A percentile compares a stretch with the other conserved stretches of the same genome.
Evolutionary conservation across 768 basidiomycete genomes (phyloP).

Genomic region (Mrakia blollopis): DNA sequence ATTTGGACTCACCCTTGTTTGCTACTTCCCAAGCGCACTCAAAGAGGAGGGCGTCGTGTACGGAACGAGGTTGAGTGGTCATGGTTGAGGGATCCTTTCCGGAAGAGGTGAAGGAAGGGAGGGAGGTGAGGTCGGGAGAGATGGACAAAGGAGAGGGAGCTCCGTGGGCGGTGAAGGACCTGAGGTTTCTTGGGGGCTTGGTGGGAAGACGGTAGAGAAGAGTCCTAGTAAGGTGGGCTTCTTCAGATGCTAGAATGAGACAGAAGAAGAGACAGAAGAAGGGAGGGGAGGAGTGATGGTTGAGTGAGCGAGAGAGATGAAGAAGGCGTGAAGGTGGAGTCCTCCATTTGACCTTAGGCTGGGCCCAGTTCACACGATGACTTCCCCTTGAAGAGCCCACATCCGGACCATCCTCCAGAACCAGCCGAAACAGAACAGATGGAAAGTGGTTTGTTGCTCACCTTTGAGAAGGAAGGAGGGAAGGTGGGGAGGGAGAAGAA

Average conservation of each 20-base stretch:
- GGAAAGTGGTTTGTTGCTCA: too few species aligned
- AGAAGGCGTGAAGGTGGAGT: neutral
- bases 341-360: too few species aligned
- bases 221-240: too few species aligned
- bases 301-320: neutral
- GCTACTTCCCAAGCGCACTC: slow-evolving; percentile 75
- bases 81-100: neutral
- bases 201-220: neutral
- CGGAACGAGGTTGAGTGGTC: slow-evolving; percentile 22
- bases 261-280: neutral
- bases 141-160: neutral
- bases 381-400: too few species aligned
- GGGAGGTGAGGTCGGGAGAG: neutral
- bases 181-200: neutral
- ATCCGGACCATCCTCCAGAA: too few species aligned
- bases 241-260: neutral
- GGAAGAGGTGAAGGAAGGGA: neutral
- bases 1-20: slow-evolving; percentile 57
- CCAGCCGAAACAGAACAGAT: too few species aligned
- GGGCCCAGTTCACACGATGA: too few species aligned
- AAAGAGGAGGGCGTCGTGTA: slow-evolving; percentile 30
- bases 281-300: neutral
- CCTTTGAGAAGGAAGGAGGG: too few species aligned
- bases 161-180: neutral
- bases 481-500: too few species aligned